Evolutionary conservation across 306 rosid species (phyloP), one percentile per base, ranked within the genome.

Genomic region (Purshia tridentata): DNA sequence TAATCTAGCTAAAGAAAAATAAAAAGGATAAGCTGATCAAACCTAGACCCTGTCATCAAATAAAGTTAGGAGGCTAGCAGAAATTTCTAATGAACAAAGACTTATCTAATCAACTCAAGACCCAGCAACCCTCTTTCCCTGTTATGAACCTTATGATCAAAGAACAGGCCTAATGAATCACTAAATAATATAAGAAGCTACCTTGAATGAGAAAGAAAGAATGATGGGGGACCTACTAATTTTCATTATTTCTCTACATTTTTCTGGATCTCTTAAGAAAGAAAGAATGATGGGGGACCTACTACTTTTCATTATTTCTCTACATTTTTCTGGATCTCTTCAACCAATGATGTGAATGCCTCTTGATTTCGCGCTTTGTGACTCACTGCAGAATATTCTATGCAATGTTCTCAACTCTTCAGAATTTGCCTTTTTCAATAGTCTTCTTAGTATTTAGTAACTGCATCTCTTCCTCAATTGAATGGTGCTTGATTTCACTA

Each of bases 371-470:
- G 75, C 62, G 72, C 59, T 69, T 48, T 42, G 76, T 54, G 81
- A 65, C 57, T 86, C 86, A 23, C 81, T 75, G 87, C 74, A 58
- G 70, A 88, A 72, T 67, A 88, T 71, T 70, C 80, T 82, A 35
- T 40, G 86, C 83, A 83, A 49, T 71, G 84, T 76, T 70, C 70
- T 76, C 12, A 90, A 80, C 88, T 92, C 98, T 23, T 79, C 82
- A 0, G 83, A 74, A 73, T 78, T 87, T 8, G 91, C 90, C 75
- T 74, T 87, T 67, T 82, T 81, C 14, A 92, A 60, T 19, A 90
- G 83, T 75, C 89, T 83, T 64, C 74, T 72, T 18, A 87, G 72
- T 42, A 53, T n/a, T n/a, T n/a, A n/a, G n/a, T n/a, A n/a, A 54
- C 73, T 73, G 78, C 74, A 58, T 72, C 69, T 84, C 92, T 70